These are phyloP conservation scores for Dentipellis sp. DNA, from an alignment of 768 basidiomycete genomes.

Conservation along the genomic window DNA sequence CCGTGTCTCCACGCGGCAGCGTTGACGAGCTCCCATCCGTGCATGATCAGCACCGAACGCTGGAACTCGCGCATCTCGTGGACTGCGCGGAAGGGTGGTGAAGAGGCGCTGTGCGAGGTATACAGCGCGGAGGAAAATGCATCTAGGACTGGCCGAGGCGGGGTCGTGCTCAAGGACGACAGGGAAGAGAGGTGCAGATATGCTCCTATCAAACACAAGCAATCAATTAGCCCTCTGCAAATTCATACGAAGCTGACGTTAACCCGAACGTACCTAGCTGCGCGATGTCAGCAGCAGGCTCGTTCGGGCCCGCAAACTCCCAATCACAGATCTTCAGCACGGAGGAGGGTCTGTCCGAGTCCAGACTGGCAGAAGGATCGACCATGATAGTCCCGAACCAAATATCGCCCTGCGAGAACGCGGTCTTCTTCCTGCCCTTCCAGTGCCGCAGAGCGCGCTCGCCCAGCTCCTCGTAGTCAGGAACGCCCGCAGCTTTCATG, in stretches of 20 bases:
- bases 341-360: neutral
- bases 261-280: constrained; percentile 9
- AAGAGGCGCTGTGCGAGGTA: neutral
- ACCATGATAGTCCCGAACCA: constrained; percentile 10
- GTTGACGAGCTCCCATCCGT: constrained; percentile 2
- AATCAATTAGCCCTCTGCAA: too few relatives aligned
- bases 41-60: constrained; percentile 1
- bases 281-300: constrained; percentile 5
- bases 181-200: constrained; percentile 1
- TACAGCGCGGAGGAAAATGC: neutral
- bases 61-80: neutral
- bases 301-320: constrained; percentile 9
- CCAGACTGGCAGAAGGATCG: neutral
- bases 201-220: neutral
- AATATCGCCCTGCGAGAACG: constrained; percentile 12
- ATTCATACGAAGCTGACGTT: too few relatives aligned
- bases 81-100: neutral
- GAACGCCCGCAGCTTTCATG: constrained; percentile 6
- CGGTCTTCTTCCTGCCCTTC: constrained; percentile 7
- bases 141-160: neutral
- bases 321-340: constrained; percentile 1
- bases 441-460: constrained; percentile 9
- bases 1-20: constrained; percentile 1
- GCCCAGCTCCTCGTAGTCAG: constrained; percentile 9
- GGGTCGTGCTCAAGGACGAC: neutral